Evolutionary conservation across 495 filamentous ascomycete genomes (phyloP), one percentile per base, ranked within the genome.

Genomic region (Penicillium lividum): DNA sequence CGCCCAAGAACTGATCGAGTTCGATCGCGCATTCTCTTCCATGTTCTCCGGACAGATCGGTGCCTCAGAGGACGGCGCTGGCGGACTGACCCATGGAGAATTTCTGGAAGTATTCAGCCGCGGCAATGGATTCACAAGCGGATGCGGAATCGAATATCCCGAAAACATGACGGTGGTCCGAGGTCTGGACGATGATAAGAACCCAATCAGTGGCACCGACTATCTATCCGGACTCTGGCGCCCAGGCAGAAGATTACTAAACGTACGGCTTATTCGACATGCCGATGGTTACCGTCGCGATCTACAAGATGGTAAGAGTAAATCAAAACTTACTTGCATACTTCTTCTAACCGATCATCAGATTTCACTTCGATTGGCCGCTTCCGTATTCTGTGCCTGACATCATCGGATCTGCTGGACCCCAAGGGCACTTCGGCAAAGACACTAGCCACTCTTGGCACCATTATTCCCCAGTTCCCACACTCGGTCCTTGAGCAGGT

Each of bases 1-100:
- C 42, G 90, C 90, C 4, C 80, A 88, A 53, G 82, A 89, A 54
- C 80, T 93, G 6, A 89, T 93, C 45, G 82, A 82, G 30, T 92
- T 92, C 58, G 89, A 92, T 61, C 77, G 80, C 25, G 77, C 67
- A 18, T 86, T 85, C 59, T 82, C 83, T 0, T 73, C 73, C 33
- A 76, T 82, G 64, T 80, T 77, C 54, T 78, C 78, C 0, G 76
- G 78, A 7, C 72, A 77, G 58, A 80, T 82, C n/a, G 75, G 74
- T 0, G 56, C 62, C 4, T 64, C 67, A 0, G 69, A 70, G 49
- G 66, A 72, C 16, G 64, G 60, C 5, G 60, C 58, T 7, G 62
- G 68, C 25, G 74, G 74, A 15, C 66, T 84, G 25, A 79, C 73
- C 8, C 79, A 81, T 61, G 73, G 75, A 1, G 75, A 81, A 58